Evolutionary conservation across 2,329 filamentous ascomycete genomes (phyloP).

Genomic region (Fusarium nygamai): DNA sequence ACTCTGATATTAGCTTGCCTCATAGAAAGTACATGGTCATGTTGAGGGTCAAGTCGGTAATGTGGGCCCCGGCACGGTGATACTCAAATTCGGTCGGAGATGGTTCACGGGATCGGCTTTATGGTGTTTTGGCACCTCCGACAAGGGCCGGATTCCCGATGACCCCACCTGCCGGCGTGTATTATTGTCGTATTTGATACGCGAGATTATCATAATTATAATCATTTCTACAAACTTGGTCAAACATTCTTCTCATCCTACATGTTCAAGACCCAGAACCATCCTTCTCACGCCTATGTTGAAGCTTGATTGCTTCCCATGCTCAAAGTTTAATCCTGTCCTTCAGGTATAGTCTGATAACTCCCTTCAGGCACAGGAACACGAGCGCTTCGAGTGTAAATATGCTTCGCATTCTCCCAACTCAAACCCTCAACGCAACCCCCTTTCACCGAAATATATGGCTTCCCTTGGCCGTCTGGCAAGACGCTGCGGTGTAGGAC

Average conservation of each 20-base stretch:
- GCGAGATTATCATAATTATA: neutral
- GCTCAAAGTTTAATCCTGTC: neutral
- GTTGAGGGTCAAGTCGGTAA: neutral
- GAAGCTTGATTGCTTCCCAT: neutral
- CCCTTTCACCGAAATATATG: constrained; percentile 57
- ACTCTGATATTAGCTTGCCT: neutral
- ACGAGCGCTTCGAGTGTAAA: constrained; percentile 57
- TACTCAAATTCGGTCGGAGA: constrained; percentile 22
- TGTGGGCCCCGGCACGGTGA: constrained; percentile 1
- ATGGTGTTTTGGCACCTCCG: constrained; percentile 19
- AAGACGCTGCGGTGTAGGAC: constrained; percentile 56
- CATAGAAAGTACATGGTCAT: neutral
- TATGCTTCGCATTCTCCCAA: constrained; percentile 54
- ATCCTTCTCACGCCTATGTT: neutral
- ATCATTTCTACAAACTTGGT: neutral
- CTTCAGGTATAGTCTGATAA: constrained; percentile 31
- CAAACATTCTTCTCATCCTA: neutral
- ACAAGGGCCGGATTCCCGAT: constrained; percentile 25
- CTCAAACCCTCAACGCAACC: constrained; percentile 55
- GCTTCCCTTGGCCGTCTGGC: constrained; percentile 49
- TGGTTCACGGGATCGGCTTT: constrained; percentile 30
- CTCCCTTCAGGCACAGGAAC: constrained; percentile 54
- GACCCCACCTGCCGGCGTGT: neutral
- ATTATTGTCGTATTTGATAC: neutral
- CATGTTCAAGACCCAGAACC: neutral